Conservation (phyloP, 805 yeast species). For the Saccharomyces kudriavzevii region DNA sequence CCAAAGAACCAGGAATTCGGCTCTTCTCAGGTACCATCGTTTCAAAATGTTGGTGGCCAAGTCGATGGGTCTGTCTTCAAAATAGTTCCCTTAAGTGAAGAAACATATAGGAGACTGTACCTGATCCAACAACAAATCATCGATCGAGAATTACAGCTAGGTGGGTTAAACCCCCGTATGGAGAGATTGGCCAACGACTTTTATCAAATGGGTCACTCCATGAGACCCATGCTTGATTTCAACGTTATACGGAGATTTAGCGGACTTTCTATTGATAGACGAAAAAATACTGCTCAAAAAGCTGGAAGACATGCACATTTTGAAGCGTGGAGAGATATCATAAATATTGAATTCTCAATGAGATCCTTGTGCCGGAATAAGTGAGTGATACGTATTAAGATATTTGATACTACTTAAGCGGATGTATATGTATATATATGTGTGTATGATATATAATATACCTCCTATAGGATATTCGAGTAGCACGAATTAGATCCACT, state of each 20-base stretch:
- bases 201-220: slow-evolving; percentile 31
- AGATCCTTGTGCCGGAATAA: slow-evolving; percentile 11
- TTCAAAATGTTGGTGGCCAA: slow-evolving; percentile 63
- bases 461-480: not conserved
- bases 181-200: slow-evolving; percentile 41
- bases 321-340: slow-evolving; percentile 62
- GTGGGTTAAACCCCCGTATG: slow-evolving; percentile 76
- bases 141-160: slow-evolving; percentile 63
- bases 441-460: too few relatives aligned
- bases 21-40: slow-evolving; percentile 28
- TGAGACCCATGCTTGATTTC: slow-evolving; percentile 60
- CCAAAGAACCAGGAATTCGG: slow-evolving; percentile 31
- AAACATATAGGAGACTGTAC: slow-evolving; percentile 69
- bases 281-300: slow-evolving; percentile 45
- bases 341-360: slow-evolving; percentile 43
- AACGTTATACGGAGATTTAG: slow-evolving; percentile 48
- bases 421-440: not conserved
- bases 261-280: slow-evolving; percentile 48
- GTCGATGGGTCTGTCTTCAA: slow-evolving; percentile 73
- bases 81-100: slow-evolving; percentile 67
- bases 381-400: slow-evolving; percentile 1
- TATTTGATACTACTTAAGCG: not conserved
- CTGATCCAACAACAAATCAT: slow-evolving; percentile 79
- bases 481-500: not conserved
- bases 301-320: slow-evolving; percentile 49